Conservation (phyloP, 176 grass and related monocot genomes). For the Elaeis guineensis region DNA sequence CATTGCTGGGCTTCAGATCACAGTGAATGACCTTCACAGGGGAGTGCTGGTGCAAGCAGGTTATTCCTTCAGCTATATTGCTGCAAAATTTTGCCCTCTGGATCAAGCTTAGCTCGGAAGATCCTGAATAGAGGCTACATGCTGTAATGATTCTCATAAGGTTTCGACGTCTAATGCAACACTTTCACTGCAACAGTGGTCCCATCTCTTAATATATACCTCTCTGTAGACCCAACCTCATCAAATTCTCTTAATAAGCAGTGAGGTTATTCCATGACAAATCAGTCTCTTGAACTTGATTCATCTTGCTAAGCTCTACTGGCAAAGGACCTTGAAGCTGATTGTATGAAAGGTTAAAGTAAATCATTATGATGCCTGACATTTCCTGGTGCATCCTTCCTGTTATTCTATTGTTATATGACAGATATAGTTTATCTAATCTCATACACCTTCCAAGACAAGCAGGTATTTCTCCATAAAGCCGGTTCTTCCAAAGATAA, state of each 20-base stretch:
- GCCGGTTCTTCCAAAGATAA: constrained; percentile 35
- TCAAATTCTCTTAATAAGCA: constrained; percentile 56
- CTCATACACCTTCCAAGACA: constrained; percentile 23
- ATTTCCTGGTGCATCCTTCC: constrained; percentile 38
- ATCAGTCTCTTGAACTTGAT: constrained; percentile 35
- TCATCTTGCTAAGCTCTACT: constrained; percentile 35
- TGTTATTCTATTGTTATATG: constrained; percentile 34
- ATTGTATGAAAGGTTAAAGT: constrained; percentile 71
- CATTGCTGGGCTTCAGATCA: constrained; percentile 48
- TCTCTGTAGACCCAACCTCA: constrained; percentile 50
- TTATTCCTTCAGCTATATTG: constrained; percentile 33
- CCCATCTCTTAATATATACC: constrained; percentile 50
- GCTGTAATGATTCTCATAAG: constrained; percentile 91
- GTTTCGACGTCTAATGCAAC: constrained; percentile 79
- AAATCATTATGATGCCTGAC: constrained; percentile 30
- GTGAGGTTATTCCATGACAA: constrained; percentile 67
- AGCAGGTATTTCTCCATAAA: constrained; percentile 50
- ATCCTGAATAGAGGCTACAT: constrained; percentile 61
- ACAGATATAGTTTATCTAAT: constrained; percentile 47
- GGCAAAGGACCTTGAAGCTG: constrained; percentile 47
- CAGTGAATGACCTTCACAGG: constrained; percentile 36
- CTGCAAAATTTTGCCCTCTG: constrained; percentile 31
- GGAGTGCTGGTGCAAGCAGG: constrained; percentile 40
- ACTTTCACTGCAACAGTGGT: constrained; percentile 81
- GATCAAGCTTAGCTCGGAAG: constrained; percentile 46